These are phyloP conservation scores for Funneliformis caledonium DNA, from an alignment of 371 early-diverging fungal species.

Conservation along the genomic window DNA sequence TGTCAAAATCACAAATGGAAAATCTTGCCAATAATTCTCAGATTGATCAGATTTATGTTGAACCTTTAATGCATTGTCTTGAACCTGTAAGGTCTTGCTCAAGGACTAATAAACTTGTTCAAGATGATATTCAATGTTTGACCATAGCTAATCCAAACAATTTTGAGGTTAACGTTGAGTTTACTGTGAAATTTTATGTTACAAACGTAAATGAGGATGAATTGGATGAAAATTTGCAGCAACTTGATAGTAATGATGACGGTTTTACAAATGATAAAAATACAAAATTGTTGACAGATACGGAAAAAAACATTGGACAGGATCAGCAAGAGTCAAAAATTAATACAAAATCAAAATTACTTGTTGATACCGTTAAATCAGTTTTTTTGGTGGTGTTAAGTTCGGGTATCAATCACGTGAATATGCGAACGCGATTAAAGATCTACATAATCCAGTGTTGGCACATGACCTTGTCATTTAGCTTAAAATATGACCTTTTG, in stretches of 20 bases:
- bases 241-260: too few species aligned
- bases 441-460: too few species aligned
- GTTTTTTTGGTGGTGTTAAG: background rate
- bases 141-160: background rate
- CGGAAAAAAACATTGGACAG: background rate
- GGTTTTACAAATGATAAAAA: too few species aligned
- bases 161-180: background rate
- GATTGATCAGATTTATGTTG: background rate
- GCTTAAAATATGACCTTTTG: too few species aligned
- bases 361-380: background rate
- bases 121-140: background rate
- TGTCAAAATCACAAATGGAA: background rate
- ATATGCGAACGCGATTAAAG: too few species aligned
- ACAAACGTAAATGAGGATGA: too few species aligned
- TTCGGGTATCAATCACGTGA: too few species aligned
- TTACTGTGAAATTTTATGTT: too few species aligned
- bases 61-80: background rate
- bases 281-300: background rate
- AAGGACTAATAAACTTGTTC: background rate
- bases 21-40: background rate
- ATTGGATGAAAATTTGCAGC: too few species aligned
- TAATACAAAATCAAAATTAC: too few species aligned
- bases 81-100: background rate
- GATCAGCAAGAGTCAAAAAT: background rate
- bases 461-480: too few species aligned